phyloP scores from a whole-genome alignment of 2,329 filamentous ascomycete species.

The Triangularia setosa region DNA sequence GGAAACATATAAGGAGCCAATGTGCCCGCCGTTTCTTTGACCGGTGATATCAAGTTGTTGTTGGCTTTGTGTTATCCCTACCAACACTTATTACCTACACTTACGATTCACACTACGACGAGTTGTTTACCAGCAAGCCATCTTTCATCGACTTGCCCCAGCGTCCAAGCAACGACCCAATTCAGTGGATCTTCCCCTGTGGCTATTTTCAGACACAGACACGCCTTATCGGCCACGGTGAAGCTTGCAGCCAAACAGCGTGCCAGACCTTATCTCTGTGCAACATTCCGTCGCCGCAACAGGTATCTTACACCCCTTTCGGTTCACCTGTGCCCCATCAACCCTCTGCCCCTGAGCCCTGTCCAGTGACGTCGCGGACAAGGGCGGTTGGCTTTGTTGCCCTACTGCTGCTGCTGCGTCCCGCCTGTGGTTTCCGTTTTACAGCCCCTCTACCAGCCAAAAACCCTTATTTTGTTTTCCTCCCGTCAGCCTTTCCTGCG shows the following conservation, averaged over 20 bases:
- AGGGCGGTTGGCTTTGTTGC: background rate
- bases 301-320: conserved; percentile 11
- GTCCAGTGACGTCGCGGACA: conserved; percentile 3
- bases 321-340: background rate
- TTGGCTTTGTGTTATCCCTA: background rate
- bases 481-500: conserved; percentile 2
- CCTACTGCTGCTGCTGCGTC: background rate
- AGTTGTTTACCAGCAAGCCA: conserved; percentile 7
- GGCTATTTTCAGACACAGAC: conserved; percentile 20
- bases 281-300: conserved; percentile 14
- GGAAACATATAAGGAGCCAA: background rate
- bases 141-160: background rate
- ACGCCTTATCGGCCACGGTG: conserved; percentile 15
- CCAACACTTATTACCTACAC: background rate
- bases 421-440: conserved; percentile 1
- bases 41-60: background rate
- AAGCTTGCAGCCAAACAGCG: conserved; percentile 20
- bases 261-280: conserved; percentile 23
- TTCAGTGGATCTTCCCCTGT: background rate
- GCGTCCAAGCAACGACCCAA: background rate
- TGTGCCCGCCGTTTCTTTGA: background rate
- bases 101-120: conserved; percentile 8
- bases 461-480: background rate
- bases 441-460: background rate
- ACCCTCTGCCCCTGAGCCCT: conserved; percentile 1